Evolutionary conservation across 1,284 basidiomycete genomes (phyloP).

Genomic region (Heterobasidion parviporum): DNA sequence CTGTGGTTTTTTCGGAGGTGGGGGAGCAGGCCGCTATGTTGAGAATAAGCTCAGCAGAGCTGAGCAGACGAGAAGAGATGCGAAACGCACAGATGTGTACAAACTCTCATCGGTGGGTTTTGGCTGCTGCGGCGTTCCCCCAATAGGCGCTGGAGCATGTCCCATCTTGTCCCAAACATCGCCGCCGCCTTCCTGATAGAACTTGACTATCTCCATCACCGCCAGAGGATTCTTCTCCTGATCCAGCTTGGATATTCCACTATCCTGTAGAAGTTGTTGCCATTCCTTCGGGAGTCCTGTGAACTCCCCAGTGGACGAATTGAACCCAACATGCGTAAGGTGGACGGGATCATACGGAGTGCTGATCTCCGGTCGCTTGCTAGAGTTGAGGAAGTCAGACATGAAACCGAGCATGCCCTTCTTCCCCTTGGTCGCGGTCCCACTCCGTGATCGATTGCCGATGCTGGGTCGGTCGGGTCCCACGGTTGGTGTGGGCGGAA

Average conservation of each 20-base stretch:
- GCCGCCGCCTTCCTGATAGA: constrained; percentile 81
- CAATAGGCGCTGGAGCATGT: constrained; percentile 23
- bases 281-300: constrained; percentile 97
- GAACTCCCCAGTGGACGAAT: constrained; percentile 97
- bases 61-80: background rate
- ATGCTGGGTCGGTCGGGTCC: constrained; percentile 19
- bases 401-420: constrained; percentile 73
- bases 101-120: constrained; percentile 34
- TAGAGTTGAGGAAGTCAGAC: constrained; percentile 72
- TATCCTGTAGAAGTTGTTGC: constrained; percentile 96
- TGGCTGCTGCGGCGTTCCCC: constrained; percentile 10
- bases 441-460: constrained; percentile 50
- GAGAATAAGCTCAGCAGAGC: background rate
- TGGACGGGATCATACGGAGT: constrained; percentile 99
- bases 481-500: constrained; percentile 15
- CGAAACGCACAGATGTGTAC: constrained; percentile 39
- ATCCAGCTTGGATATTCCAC: constrained; percentile 89
- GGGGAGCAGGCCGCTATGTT: constrained; percentile 34
- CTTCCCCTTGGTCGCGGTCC: constrained; percentile 60
- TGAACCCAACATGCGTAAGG: constrained; percentile 98
- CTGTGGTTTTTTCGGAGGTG: constrained; percentile 51
- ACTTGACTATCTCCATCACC: constrained; percentile 98
- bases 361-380: constrained; percentile 89
- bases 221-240: constrained; percentile 98
- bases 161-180: constrained; percentile 84